Evolutionary conservation across 202 grass and related monocot genomes (phyloP), one percentile per base, ranked within the genome.

Genomic region (Cymbopogon flexuosus): DNA sequence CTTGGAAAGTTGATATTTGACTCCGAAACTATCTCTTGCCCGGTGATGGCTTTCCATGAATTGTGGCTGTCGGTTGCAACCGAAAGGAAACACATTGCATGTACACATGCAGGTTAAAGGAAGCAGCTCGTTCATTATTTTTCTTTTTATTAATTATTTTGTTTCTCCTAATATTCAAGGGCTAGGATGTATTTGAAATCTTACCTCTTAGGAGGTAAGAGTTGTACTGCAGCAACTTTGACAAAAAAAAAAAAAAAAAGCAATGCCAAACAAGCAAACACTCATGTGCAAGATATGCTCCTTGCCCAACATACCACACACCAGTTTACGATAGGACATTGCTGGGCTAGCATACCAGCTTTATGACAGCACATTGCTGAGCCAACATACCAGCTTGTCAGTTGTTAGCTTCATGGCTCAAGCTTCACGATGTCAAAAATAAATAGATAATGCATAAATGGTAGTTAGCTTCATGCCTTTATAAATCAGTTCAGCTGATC

Each of bases 241-340:
- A 12, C 18, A 39, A 27, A 19, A 62, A 39, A 39, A 27, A 19
- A 62, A 39, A 33, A 8, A 27, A 14, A 68, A 3, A 21, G 4
- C 5, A 45, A 45, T 3, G 65, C 34, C 46, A 75, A 68, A 57
- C n/a, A 65, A n/a, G 58, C 22, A 84, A 70, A n/a, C 40, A 85
- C 22, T 56, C 57, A 72, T 64, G 42, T 41, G 37, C 31, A 52
- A 39, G 14, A n/a, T 61, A 68, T 76, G 62, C 13, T 59, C 24
- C 64, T 60, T 68, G 10, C 37, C 19, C 36, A 24, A 23, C 5
- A 3, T 71, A 49, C 24, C 3, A 49, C 27, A 27, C 27, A n/a
- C n/a, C n/a, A n/a, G 42, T 5, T 68, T 68, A 68, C 7, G 4
- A 16, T 16, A 31, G 23, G 21, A 30, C 24, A 62, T 30, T 15